These are phyloP conservation scores for Diaporthe nobilis DNA, from an alignment of 2,329 filamentous ascomycete species.

Conservation along the genomic window DNA sequence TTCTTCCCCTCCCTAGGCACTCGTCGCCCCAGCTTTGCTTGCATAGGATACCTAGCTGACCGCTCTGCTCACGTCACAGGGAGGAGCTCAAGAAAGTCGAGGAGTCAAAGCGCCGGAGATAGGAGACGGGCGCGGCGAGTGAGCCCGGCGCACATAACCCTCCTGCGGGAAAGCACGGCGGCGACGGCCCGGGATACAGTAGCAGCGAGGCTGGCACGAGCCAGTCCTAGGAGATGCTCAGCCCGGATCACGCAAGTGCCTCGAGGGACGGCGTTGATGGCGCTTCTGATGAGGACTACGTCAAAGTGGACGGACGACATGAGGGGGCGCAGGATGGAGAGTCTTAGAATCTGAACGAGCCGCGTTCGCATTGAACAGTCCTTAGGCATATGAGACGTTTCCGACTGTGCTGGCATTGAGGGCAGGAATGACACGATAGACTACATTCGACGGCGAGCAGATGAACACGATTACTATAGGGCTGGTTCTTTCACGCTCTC, in stretches of 20 bases:
- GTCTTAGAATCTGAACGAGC: not conserved
- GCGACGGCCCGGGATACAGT: not conserved
- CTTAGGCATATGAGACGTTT: not conserved
- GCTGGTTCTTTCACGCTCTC: not conserved
- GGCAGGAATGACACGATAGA: constrained; percentile 17
- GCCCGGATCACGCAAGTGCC: not conserved
- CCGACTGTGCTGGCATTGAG: not conserved
- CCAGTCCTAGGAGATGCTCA: constrained; percentile 12
- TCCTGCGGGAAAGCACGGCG: not conserved
- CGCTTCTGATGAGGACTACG: constrained; percentile 1
- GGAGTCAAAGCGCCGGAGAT: constrained; percentile 74
- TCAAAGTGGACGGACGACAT: not conserved
- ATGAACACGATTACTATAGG: constrained; percentile 3
- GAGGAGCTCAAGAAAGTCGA: constrained; percentile 97
- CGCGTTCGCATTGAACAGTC: not conserved
- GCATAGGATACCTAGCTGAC: not conserved
- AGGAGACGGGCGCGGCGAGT: constrained; percentile 44
- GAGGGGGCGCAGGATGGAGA: not conserved
- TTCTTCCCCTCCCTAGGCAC: not conserved
- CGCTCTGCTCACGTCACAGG: constrained; percentile 58
- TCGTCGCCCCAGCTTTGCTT: too few species aligned
- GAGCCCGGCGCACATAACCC: not conserved
- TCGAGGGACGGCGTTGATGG: not conserved
- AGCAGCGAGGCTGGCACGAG: not conserved
- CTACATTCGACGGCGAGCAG: constrained; percentile 31